Evolutionary conservation across 1,284 basidiomycete species (phyloP).

Genomic region (Tetrapyrgos nigripes): DNA sequence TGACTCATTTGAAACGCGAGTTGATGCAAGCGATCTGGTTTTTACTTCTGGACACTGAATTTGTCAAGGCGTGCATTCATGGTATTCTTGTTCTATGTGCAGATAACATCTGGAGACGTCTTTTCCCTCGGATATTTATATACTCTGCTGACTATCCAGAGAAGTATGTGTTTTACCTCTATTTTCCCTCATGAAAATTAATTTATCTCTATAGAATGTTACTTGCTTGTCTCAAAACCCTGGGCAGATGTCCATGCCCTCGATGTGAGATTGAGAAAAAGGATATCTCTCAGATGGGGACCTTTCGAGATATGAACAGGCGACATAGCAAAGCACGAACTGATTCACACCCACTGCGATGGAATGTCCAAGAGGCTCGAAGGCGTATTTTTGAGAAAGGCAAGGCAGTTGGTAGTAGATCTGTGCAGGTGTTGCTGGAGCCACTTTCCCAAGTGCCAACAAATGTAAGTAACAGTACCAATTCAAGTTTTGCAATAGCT

Average conservation of each 20-base stretch:
- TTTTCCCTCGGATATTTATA: constrained; percentile 37
- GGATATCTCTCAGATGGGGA: constrained; percentile 17
- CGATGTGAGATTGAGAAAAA: constrained; percentile 31
- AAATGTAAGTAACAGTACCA: background rate
- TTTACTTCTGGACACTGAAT: constrained; percentile 30
- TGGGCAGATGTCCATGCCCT: constrained; percentile 37
- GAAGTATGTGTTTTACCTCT: constrained; percentile 30
- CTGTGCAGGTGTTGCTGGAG: background rate
- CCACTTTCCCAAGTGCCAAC: constrained; percentile 2
- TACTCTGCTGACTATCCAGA: constrained; percentile 41
- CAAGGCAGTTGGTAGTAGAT: constrained; percentile 6
- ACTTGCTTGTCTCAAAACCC: constrained; percentile 33
- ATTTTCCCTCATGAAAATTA: background rate
- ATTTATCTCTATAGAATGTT: constrained; percentile 26
- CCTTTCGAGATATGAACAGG: constrained; percentile 1
- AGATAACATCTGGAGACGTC: constrained; percentile 26
- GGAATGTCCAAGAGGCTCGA: constrained; percentile 15
- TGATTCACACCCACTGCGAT: constrained; percentile 15
- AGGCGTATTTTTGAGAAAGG: constrained; percentile 28
- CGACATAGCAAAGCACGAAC: background rate
- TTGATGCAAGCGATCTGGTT: constrained; percentile 34
- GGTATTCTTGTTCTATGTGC: constrained; percentile 34
- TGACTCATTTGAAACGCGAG: constrained; percentile 33
- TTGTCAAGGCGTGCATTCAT: constrained; percentile 33
- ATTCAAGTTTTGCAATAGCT: too few relatives aligned